Evolutionary conservation across 2,329 filamentous ascomycete genomes (phyloP), one percentile per base, ranked within the genome.

Genomic region (Plenodomus tracheiphilus): DNA sequence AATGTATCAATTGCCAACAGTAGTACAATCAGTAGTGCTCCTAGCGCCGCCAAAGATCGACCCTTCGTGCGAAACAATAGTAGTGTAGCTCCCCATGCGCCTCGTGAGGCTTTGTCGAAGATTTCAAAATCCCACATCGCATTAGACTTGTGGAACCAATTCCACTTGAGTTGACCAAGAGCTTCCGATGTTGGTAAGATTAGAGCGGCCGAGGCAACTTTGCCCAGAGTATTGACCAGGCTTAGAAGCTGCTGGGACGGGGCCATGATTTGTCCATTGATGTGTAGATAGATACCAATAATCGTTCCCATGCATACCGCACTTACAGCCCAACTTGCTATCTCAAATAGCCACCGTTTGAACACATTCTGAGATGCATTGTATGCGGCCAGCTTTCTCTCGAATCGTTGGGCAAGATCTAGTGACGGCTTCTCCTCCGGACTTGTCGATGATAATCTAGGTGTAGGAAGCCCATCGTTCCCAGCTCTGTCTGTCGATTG

Each of bases 81-180:
- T 30, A 59, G 25, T 1, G 43, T 2, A 9, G 60, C 56, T 1
- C 58, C 56, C 41, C 44, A 53, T 0, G 61, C 48, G 0, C 56
- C 54, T 15, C 58, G 28, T 0, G 59, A 54, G 3, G 59, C 54
- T 7, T 62, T 62, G n/a, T 67, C 65, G 10, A 68, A 69, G 3
- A 62, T 58, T n/a, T 70, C 64, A 9, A 69, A 68, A 36, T 70
- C 67, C 56, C 59, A 62, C 39, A 69, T 61, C 2, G 52, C 54
- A 4, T 43, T 54, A 1, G 60, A 53, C 0, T 46, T 39, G 2
- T 54, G 19, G 7, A 60, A 59, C 62, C 65, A 67, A 9, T 49
- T 50, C 58, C 66, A 69, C 39, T 68, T 68, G 2, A 66, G 39
- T 18, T 68, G 64, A 0, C 65, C 64, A 0, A 68, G 47, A 1